These are phyloP conservation scores for Onygena corvina DNA, from an alignment of 2,329 filamentous ascomycete species.

Conservation along the genomic window DNA sequence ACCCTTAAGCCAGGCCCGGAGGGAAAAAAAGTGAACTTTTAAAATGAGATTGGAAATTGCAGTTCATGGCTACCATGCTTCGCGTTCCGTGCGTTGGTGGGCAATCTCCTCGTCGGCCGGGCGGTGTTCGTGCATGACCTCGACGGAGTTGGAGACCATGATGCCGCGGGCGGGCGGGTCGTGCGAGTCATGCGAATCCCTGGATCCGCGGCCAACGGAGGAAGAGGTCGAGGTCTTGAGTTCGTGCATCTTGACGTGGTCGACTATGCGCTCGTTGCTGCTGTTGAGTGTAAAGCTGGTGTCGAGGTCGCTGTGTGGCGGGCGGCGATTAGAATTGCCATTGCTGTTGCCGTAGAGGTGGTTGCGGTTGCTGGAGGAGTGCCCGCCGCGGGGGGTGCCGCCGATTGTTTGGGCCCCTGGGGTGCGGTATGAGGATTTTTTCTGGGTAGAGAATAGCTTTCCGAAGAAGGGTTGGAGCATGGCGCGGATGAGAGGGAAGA, in stretches of 20 bases:
- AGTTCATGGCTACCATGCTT: slow-evolving; percentile 5
- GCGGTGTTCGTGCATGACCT: slow-evolving; percentile 22
- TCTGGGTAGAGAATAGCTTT: slow-evolving; percentile 19
- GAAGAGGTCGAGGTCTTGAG: slow-evolving; percentile 18
- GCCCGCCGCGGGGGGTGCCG: slow-evolving; percentile 23
- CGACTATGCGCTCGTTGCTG: slow-evolving; percentile 38
- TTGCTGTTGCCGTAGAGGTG: no score
- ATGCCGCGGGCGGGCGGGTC: slow-evolving; percentile 23
- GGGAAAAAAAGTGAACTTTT: no score
- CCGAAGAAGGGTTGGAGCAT: slow-evolving; percentile 17
- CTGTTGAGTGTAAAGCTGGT: slow-evolving; percentile 31
- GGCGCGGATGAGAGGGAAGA: slow-evolving; percentile 28
- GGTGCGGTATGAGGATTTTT: not conserved
- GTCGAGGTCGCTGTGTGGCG: slow-evolving; percentile 18
- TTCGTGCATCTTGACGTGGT: slow-evolving; percentile 31
- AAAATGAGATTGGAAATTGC: no score
- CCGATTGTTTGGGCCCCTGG: slow-evolving; percentile 34
- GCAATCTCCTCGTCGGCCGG: slow-evolving; percentile 13
- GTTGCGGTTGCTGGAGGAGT: slow-evolving; percentile 5
- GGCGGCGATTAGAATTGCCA: not conserved
- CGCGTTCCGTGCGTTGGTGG: not conserved
- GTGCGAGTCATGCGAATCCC: slow-evolving; percentile 11
- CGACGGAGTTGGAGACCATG: slow-evolving; percentile 34
- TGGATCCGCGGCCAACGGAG: slow-evolving; percentile 10
- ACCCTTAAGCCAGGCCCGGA: no score